phyloP scores from a whole-genome alignment of 73 alveolate genomes.

The Paramecium octaurelia region DNA sequence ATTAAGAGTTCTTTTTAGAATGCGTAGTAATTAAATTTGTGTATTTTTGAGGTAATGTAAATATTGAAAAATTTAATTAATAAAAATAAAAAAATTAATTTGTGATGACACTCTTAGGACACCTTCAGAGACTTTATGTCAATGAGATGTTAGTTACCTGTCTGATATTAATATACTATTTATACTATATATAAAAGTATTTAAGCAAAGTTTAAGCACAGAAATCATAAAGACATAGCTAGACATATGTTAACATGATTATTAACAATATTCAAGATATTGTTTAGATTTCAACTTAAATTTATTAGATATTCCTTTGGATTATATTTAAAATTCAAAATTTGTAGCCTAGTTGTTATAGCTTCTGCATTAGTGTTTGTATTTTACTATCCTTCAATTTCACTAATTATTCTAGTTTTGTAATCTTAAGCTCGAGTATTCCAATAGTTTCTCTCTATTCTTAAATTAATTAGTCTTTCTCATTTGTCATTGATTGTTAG shows the following conservation, averaged over 20 bases:
- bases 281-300: neutral
- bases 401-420: slow-evolving; percentile 61
- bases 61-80: neutral
- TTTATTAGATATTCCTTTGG: neutral
- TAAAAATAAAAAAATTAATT: neutral
- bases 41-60: neutral
- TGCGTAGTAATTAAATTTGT: neutral
- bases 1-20: neutral
- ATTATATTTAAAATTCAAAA: neutral
- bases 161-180: neutral
- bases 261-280: neutral
- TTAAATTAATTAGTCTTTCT: slow-evolving; percentile 44
- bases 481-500: neutral
- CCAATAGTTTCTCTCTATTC: slow-evolving; percentile 63
- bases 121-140: slow-evolving; percentile 30
- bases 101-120: slow-evolving; percentile 52
- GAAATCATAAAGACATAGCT: neutral
- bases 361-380: slow-evolving; percentile 47
- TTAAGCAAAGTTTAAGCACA: neutral
- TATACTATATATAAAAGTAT: neutral
- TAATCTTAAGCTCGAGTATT: slow-evolving; percentile 59
- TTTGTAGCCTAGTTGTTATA: slow-evolving; percentile 47
- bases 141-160: slow-evolving; percentile 21
- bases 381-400: slow-evolving; percentile 64
- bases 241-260: neutral